phyloP scores from a whole-genome alignment of 192 early-diverging fungal genomes.

The Glomus cerebriforme region DNA sequence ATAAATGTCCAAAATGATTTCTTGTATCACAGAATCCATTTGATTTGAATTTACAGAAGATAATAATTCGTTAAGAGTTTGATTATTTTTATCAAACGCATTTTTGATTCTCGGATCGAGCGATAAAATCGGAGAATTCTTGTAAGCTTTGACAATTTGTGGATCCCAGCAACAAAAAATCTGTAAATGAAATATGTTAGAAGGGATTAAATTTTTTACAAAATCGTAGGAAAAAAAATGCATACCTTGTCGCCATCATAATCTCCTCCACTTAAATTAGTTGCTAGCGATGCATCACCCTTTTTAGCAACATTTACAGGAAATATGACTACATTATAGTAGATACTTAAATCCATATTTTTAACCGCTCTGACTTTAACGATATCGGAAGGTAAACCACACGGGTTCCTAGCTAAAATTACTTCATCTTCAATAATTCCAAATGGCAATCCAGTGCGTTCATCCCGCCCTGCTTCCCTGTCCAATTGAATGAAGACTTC shows the following conservation, averaged over 20 bases:
- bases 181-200: slow-evolving; percentile 25
- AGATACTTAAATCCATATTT: slow-evolving; percentile 5
- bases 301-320: not conserved
- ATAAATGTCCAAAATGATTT: not conserved
- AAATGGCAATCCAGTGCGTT: slow-evolving; percentile 21
- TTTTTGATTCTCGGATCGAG: slow-evolving; percentile 7
- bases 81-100: slow-evolving; percentile 28
- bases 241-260: slow-evolving; percentile 37
- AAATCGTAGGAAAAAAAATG: not conserved
- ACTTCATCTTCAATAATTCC: slow-evolving; percentile 40
- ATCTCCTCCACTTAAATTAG: slow-evolving; percentile 25
- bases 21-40: not conserved
- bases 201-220: not conserved
- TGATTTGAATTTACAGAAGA: not conserved
- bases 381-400: slow-evolving; percentile 13
- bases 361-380: slow-evolving; percentile 7
- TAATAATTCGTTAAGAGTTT: not conserved
- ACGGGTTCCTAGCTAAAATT: slow-evolving; percentile 19
- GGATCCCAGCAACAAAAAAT: slow-evolving; percentile 48
- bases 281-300: slow-evolving; percentile 9
- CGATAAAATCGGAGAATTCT: not conserved
- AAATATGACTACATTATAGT: slow-evolving; percentile 29
- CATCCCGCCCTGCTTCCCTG: slow-evolving; percentile 29
- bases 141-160: slow-evolving; percentile 29
- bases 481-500: slow-evolving; percentile 41